phyloP scores from a whole-genome alignment of 148 eudicot species.

The Camellia japonica region DNA sequence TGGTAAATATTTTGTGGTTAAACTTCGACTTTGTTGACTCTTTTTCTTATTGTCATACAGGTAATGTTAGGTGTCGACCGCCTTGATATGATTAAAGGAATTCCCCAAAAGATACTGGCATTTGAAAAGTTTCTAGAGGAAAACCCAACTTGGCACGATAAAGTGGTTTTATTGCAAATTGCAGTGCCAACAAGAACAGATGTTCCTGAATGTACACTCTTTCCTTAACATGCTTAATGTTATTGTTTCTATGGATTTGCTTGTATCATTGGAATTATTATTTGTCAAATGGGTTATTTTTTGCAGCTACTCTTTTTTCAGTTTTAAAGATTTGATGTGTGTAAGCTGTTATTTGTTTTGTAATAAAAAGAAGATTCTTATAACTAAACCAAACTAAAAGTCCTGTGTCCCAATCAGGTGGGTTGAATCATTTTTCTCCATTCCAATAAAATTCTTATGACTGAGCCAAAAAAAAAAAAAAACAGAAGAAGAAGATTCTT shows the following conservation, averaged over 20 bases:
- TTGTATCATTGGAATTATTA: not conserved
- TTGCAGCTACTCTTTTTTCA: not conserved
- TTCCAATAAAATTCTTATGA: too few relatives aligned
- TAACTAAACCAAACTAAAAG: too few relatives aligned
- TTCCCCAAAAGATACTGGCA: constrained; percentile 93
- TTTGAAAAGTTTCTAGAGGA: constrained; percentile 97
- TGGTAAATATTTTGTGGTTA: constrained; percentile 2
- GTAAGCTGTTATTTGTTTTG: not conserved
- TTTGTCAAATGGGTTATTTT: not conserved
- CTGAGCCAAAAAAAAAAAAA: too few relatives aligned
- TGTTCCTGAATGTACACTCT: constrained; percentile 87
- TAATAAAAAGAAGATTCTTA: not conserved
- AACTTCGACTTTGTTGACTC: constrained; percentile 4
- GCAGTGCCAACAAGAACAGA: constrained; percentile 99
- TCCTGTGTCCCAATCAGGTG: too few relatives aligned
- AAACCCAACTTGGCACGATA: constrained; percentile 71
- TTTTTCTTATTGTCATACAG: constrained; percentile 29
- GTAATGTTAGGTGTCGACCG: constrained; percentile 99
- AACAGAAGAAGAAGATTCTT: not conserved
- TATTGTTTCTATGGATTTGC: constrained; percentile 3
- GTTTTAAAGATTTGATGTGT: not conserved
- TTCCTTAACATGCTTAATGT: not conserved
- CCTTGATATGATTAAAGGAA: constrained; percentile 99
- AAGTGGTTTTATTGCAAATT: constrained; percentile 93
- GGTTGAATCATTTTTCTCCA: too few relatives aligned